phyloP scores from a whole-genome alignment of 495 filamentous ascomycete species.

The Aspergillus steynii region DNA sequence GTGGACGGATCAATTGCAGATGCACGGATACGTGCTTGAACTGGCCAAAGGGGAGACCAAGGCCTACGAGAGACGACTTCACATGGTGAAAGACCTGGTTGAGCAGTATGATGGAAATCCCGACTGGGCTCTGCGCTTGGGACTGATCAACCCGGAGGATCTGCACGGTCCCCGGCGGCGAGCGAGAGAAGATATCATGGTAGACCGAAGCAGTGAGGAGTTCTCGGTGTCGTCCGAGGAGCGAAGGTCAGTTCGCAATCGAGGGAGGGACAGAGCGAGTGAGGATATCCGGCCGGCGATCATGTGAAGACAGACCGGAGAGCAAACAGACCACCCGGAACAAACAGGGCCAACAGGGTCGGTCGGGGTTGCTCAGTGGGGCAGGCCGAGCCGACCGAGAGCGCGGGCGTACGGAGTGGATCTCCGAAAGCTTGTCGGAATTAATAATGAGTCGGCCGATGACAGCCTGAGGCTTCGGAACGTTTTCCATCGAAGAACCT shows the following conservation, averaged over 20 bases:
- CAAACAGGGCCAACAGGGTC: neutral
- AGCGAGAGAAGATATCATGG: neutral
- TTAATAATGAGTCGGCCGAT: neutral
- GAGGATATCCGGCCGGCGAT: neutral
- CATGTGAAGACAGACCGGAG: neutral
- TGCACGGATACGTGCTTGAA: constrained; percentile 23
- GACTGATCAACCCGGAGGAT: neutral
- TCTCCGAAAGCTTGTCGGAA: neutral
- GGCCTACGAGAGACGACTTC: neutral
- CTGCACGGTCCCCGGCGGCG: neutral
- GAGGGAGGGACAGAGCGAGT: neutral
- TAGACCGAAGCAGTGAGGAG: neutral
- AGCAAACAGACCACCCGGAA: no score
- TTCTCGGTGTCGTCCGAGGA: neutral
- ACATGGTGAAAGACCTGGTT: neutral
- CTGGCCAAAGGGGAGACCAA: neutral
- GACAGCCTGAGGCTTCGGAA: no score
- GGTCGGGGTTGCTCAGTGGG: neutral
- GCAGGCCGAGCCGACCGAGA: neutral
- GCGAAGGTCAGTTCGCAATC: neutral
- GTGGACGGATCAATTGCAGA: constrained; percentile 20
- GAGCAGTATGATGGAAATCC: neutral
- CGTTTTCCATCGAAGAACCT: no score
- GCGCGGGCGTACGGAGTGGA: no score
- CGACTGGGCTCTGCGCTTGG: constrained; percentile 1